phyloP scores from a whole-genome alignment of 768 basidiomycete species.

The Cytidiella melzeri region DNA sequence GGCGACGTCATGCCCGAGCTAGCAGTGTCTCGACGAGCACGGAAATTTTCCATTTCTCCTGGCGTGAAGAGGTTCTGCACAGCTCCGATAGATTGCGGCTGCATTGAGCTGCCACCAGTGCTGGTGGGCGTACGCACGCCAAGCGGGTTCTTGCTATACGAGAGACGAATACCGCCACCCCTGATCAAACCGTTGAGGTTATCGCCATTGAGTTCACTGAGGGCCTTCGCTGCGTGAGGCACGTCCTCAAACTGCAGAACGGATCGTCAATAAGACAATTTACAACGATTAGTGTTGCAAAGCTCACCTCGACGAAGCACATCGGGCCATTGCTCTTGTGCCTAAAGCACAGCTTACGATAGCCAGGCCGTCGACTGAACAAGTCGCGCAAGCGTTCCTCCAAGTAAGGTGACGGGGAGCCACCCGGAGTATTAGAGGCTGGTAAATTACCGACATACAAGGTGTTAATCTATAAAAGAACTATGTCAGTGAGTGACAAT shows the following conservation, averaged over 20 bases:
- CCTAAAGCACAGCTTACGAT: conserved; percentile 87
- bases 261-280: background rate
- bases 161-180: conserved; percentile 91
- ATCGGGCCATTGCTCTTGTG: conserved; percentile 98
- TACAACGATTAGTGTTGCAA: background rate
- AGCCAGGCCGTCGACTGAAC: conserved; percentile 77
- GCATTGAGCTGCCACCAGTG: conserved; percentile 15
- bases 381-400: conserved; percentile 83
- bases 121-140: conserved; percentile 81
- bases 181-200: conserved; percentile 90
- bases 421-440: conserved; percentile 62
- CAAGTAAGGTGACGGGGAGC: conserved; percentile 72
- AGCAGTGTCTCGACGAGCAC: conserved; percentile 22
- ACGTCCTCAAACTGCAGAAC: conserved; percentile 82
- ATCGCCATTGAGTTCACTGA: conserved; percentile 86
- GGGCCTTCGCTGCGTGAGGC: conserved; percentile 72
- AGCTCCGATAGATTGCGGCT: conserved; percentile 13
- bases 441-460: conserved; percentile 99
- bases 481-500: conserved; percentile 1
- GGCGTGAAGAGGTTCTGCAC: conserved; percentile 7
- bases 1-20: conserved; percentile 25
- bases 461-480: conserved; percentile 71
- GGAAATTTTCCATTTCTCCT: conserved; percentile 19
- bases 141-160: conserved; percentile 98
- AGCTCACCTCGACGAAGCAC: conserved; percentile 93